Base-by-base conservation (phyloP, 106 monocot species). In the Allium fistulosum region DNA sequence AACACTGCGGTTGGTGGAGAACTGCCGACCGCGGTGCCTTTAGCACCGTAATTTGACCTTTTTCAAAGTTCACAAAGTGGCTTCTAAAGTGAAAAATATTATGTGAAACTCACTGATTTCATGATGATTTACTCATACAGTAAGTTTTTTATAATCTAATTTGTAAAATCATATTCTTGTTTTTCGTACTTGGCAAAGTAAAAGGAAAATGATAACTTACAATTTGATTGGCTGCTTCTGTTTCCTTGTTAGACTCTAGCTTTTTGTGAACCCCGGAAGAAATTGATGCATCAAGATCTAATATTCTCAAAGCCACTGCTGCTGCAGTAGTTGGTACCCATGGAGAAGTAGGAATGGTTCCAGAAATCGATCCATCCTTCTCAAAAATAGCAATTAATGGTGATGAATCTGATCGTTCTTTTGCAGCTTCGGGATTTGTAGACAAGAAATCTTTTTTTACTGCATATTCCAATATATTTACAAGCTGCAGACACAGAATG, bases 241-340 rank as follows among this genome's bases (percentile, higher is more conserved):
- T 75, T 53, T 81, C 84, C 72, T 77, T 83, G 50, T 75, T 69
- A 57, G 68, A 72, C 22, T 81, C 85, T 69, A 69, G 7, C 67
- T 90, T 99, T 68, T 87, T 86, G 48, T 87, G 71, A 28, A 84
- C 58, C 18, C 74, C 63, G 51, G 90, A 99, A 48, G 78, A 87
- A 63, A 99, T 74, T 58, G 93, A 84, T 14, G 93, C 69, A 80
- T 93, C 99, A 76, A 99, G 76, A 63, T 99, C 89, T 67, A 93
- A 72, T 8, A 99, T 74, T 73, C 99, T 78, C 45, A 99, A 74
- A 8, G 75, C 84, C 49, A 93, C 90, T 58, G 99, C 99, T 18
- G 93, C 79, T 15, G 77, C 64, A 51, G 86, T 87, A 48, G 74
- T 62, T 51, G 99, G 90, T 69, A 99, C 77, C 84, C 90, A 99